Conservation (phyloP, 73 alveolate genomes). For the Tetrahymena malaccensis region DNA sequence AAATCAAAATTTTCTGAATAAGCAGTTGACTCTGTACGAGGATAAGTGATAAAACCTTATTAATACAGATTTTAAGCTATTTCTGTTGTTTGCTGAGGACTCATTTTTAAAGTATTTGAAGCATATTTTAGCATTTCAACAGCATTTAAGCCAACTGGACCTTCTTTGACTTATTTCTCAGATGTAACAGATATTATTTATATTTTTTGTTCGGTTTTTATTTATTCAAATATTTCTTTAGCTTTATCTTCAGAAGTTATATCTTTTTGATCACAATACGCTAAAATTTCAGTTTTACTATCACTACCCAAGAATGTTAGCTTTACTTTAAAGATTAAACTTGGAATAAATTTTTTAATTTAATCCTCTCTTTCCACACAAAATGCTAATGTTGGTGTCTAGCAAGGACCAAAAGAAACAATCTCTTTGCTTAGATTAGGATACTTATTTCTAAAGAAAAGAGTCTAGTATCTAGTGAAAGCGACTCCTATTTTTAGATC, state of each 20-base stretch:
- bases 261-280: constrained; percentile 40
- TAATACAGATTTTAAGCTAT: constrained; percentile 97
- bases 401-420: constrained; percentile 99
- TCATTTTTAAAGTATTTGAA: constrained; percentile 78
- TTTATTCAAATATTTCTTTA: neutral
- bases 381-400: constrained; percentile 99
- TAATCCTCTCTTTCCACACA: constrained; percentile 97
- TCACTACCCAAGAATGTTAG: neutral
- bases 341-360: constrained; percentile 90
- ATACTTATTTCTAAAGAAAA: constrained; percentile 70
- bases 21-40: constrained; percentile 99
- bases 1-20: constrained; percentile 83
- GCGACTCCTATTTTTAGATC: constrained; percentile 98
- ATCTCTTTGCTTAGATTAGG: constrained; percentile 40
- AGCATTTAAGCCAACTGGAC: constrained; percentile 93
- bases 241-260: constrained; percentile 39
- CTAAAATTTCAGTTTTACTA: constrained; percentile 29
- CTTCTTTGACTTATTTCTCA: constrained; percentile 45
- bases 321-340: constrained; percentile 55
- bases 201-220: neutral
- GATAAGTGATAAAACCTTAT: constrained; percentile 97
- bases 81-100: constrained; percentile 92
- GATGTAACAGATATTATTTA: constrained; percentile 43
- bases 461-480: constrained; percentile 95
- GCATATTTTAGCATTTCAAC: constrained; percentile 89